phyloP scores from a whole-genome alignment of 2,329 filamentous ascomycete genomes.

The Coniosporium tulheliwenetii region DNA sequence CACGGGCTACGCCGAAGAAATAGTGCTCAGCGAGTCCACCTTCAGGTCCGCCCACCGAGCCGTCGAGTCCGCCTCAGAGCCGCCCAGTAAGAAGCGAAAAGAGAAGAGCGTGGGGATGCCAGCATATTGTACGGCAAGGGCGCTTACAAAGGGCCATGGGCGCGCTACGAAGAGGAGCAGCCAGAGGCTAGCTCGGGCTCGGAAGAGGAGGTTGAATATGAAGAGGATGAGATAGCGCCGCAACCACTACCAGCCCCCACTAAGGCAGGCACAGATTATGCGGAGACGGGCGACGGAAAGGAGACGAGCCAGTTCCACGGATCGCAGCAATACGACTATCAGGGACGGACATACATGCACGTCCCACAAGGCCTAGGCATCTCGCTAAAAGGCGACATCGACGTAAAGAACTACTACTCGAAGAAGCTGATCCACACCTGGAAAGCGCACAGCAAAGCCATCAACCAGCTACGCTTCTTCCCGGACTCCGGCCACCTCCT shows the following conservation, averaged over 20 bases:
- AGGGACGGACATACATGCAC: slow-evolving; percentile 95
- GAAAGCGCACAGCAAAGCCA: slow-evolving; percentile 67
- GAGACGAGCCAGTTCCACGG: slow-evolving; percentile 87
- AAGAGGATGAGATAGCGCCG: slow-evolving; percentile 54
- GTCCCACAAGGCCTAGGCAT: slow-evolving; percentile 80
- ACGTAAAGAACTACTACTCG: slow-evolving; percentile 76
- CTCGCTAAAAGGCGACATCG: slow-evolving; percentile 73
- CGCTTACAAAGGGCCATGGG: slow-evolving; percentile 92
- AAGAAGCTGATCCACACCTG: slow-evolving; percentile 89
- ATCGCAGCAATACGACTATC: slow-evolving; percentile 72
- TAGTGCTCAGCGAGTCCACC: slow-evolving; percentile 74
- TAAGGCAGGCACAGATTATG: slow-evolving; percentile 41
- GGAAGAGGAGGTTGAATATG: slow-evolving; percentile 63
- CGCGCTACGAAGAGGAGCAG: slow-evolving; percentile 61
- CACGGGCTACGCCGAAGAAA: slow-evolving; percentile 79
- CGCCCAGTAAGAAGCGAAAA: slow-evolving; percentile 55
- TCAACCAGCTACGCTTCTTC: slow-evolving; percentile 83
- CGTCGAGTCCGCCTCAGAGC: slow-evolving; percentile 42
- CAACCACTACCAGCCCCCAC: slow-evolving; percentile 43
- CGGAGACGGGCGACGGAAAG: slow-evolving; percentile 24
- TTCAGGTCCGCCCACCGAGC: slow-evolving; percentile 81
- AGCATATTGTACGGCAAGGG: slow-evolving; percentile 72
- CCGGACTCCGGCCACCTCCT: slow-evolving; percentile 76
- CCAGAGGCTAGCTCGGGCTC: slow-evolving; percentile 61
- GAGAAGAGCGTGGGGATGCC: slow-evolving; percentile 75